These are phyloP conservation scores for Colletotrichum abscissum DNA, from an alignment of 2,329 filamentous ascomycete genomes.

Conservation along the genomic window DNA sequence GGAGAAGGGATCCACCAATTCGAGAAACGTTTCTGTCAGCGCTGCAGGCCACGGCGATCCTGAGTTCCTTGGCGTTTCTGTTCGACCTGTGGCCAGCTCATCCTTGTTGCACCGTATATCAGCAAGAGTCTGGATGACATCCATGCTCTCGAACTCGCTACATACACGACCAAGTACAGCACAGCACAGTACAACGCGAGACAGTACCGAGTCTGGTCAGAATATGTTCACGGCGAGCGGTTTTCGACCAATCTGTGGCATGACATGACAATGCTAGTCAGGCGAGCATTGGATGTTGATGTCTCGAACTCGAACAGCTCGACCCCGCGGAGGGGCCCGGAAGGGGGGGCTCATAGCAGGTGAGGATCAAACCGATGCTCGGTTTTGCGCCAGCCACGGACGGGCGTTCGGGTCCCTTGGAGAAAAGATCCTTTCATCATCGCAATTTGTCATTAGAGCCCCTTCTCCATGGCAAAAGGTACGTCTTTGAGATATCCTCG, in stretches of 20 bases:
- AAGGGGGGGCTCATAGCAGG: background rate
- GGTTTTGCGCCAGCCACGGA: background rate
- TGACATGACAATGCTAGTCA: background rate
- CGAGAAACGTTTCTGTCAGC: slow-evolving; percentile 31
- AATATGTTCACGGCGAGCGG: background rate
- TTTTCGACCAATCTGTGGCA: background rate
- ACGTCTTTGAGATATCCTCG: background rate
- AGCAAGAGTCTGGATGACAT: background rate
- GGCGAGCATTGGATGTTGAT: slow-evolving; percentile 8
- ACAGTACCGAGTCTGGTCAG: background rate
- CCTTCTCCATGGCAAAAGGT: background rate
- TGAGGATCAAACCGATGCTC: slow-evolving; percentile 15
- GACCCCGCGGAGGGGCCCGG: slow-evolving; percentile 20
- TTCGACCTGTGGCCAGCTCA: background rate
- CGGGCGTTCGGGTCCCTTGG: background rate
- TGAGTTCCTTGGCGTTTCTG: background rate
- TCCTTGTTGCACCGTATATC: slow-evolving; percentile 2
- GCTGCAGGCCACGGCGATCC: slow-evolving; percentile 20
- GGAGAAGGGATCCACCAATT: slow-evolving; percentile 8
- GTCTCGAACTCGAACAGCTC: slow-evolving; percentile 23
- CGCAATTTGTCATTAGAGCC: slow-evolving; percentile 18
- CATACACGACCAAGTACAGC: background rate
- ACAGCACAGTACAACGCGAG: background rate
- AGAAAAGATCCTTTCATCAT: background rate
- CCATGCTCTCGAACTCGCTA: background rate